A percentile compares a stretch with the other conserved stretches of the same genome.
Conservation (phyloP, 305 asterid genomes). For the Andrographis paniculata region DNA sequence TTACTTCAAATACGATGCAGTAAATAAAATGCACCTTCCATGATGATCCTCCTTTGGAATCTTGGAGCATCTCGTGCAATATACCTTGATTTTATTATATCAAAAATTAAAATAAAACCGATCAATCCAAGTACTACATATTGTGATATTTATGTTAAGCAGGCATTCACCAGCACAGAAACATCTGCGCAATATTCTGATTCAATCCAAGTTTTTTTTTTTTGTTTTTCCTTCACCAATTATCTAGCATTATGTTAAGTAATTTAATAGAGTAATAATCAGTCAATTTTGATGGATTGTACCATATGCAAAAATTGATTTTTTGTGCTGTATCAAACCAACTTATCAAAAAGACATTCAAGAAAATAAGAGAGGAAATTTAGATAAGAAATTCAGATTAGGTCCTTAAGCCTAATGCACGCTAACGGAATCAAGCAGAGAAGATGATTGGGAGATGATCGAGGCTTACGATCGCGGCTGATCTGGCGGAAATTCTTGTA, state of each 20-base stretch:
- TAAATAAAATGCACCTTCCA: conserved; percentile 66
- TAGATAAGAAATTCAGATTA: background rate
- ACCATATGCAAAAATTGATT: too few relatives aligned
- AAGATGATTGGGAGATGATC: background rate
- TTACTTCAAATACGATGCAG: background rate
- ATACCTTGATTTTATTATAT: conserved; percentile 35
- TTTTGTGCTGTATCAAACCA: too few relatives aligned
- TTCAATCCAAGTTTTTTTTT: background rate
- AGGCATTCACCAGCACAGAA: background rate
- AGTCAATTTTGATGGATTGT: too few relatives aligned
- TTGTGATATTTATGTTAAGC: conserved; percentile 5
- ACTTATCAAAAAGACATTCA: too few relatives aligned
- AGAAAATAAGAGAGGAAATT: background rate
- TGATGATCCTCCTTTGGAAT: conserved; percentile 57
- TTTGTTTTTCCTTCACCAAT: too few relatives aligned
- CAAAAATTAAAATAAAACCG: conserved; percentile 8
- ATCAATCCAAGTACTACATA: conserved; percentile 13
- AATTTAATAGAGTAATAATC: too few relatives aligned
- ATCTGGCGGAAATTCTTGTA: conserved; percentile 72
- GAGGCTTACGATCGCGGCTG: conserved; percentile 73
- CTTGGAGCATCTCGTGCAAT: conserved; percentile 76
- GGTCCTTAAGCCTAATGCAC: background rate
- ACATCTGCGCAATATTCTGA: background rate
- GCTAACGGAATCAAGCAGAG: background rate
- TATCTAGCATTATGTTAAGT: too few relatives aligned